Evolutionary conservation across 148 eudicot genomes (phyloP).

Genomic region (Cornus kousa): DNA sequence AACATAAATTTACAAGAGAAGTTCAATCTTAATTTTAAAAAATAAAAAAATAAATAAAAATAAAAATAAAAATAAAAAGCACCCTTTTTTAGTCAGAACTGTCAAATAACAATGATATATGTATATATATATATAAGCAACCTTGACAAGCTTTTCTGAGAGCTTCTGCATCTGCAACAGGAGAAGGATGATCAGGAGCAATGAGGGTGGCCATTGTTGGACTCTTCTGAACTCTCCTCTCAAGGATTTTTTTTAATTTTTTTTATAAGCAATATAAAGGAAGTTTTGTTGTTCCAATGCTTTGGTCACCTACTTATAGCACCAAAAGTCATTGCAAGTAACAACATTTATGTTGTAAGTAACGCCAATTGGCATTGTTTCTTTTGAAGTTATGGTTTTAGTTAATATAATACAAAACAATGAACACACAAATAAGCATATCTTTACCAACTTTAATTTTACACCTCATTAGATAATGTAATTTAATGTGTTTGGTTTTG

Average conservation of each 20-base stretch:
- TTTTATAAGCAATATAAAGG: neutral
- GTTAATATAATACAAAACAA: neutral
- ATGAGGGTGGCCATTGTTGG: constrained; percentile 63
- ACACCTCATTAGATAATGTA: neutral
- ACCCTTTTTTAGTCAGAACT: no score
- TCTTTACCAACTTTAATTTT: neutral
- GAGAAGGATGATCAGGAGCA: constrained; percentile 59
- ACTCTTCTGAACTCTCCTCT: neutral
- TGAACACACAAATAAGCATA: neutral
- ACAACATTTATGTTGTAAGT: neutral
- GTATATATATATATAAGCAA: constrained; percentile 2
- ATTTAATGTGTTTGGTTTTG: neutral
- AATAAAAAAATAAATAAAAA: no score
- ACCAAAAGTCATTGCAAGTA: neutral
- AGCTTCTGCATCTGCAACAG: constrained; percentile 77
- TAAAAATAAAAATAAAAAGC: no score
- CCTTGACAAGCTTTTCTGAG: constrained; percentile 77
- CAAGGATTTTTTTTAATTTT: no score
- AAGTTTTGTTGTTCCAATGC: neutral
- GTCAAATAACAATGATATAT: neutral
- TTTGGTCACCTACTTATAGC: neutral
- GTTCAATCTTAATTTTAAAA: no score
- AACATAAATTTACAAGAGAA: no score
- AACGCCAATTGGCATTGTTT: neutral
- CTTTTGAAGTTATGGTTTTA: neutral